A percentile compares a stretch with the other conserved stretches of the same genome.
These are phyloP conservation scores for Pichia ethanolica DNA, from an alignment of 805 yeast genomes.

Conservation along the genomic window DNA sequence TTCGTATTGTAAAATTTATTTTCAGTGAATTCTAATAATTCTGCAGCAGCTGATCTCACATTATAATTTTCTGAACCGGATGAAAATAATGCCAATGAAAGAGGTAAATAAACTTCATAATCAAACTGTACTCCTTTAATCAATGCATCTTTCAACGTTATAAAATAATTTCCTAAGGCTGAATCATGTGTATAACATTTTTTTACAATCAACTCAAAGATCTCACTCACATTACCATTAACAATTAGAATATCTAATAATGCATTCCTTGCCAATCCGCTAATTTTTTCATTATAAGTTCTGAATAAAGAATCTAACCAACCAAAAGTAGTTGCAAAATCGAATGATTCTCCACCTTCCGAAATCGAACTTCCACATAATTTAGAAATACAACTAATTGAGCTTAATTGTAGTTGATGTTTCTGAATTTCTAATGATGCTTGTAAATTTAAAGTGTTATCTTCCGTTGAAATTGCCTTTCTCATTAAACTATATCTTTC, in stretches of 20 bases:
- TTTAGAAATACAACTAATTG: slow-evolving; percentile 79
- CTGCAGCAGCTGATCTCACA: slow-evolving; percentile 66
- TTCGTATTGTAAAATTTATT: slow-evolving; percentile 46
- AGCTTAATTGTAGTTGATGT: slow-evolving; percentile 58
- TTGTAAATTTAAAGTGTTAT: slow-evolving; percentile 43
- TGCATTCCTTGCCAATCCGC: slow-evolving; percentile 62
- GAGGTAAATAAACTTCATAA: slow-evolving; percentile 52
- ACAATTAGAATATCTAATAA: slow-evolving; percentile 55
- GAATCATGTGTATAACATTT: slow-evolving; percentile 59
- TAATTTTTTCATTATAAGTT: slow-evolving; percentile 49
- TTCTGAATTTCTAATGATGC: slow-evolving; percentile 79
- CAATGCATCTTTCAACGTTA: slow-evolving; percentile 60
- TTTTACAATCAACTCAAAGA: slow-evolving; percentile 51
- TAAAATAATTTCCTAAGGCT: slow-evolving; percentile 62
- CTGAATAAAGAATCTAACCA: slow-evolving; percentile 78
- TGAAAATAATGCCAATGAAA: slow-evolving; percentile 72
- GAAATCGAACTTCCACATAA: slow-evolving; percentile 70
- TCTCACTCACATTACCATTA: slow-evolving; percentile 49
- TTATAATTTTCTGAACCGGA: slow-evolving; percentile 65
- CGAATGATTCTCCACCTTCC: slow-evolving; percentile 50
- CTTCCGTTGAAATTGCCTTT: slow-evolving; percentile 29
- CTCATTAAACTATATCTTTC: slow-evolving; percentile 60
- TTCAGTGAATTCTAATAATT: slow-evolving; percentile 63
- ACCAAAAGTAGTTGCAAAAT: slow-evolving; percentile 53
- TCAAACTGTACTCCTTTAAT: slow-evolving; percentile 41